Percentiles rank a stretch among this genome's conserved stretches.
These are phyloP conservation scores for Craspedostauros australis DNA, from an alignment of 108 stramenopile species.

Conservation along the genomic window DNA sequence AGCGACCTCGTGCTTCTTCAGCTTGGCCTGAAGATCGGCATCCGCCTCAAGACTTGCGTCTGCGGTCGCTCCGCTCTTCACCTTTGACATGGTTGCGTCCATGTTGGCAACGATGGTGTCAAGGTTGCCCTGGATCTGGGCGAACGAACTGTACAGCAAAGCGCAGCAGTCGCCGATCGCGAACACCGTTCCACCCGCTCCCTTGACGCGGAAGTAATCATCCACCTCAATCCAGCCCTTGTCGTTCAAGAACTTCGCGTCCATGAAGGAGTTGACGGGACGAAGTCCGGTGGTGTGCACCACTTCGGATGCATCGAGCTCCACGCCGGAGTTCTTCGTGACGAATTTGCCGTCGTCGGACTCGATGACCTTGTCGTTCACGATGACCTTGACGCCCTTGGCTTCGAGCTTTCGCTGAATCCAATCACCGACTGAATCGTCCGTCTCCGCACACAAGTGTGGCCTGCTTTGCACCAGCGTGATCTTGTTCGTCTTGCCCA, in stretches of 20 bases:
- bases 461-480: conserved; percentile 12
- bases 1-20: conserved; percentile 1
- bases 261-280: conserved; percentile 19
- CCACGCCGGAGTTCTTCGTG: conserved; percentile 3
- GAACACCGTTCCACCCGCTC: conserved; percentile 14
- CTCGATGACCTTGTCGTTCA: conserved; percentile 12
- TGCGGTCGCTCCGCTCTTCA: neutral
- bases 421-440: conserved; percentile 8
- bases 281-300: conserved; percentile 18
- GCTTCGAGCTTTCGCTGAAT: conserved; percentile 8
- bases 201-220: conserved; percentile 21
- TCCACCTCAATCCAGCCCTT: conserved; percentile 23
- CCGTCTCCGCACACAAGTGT: conserved; percentile 8
- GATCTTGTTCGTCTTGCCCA: neutral
- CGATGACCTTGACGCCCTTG: conserved; percentile 17
- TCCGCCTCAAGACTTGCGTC: too few species aligned
- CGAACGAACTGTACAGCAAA: conserved; percentile 16
- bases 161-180: conserved; percentile 27
- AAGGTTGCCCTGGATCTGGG: conserved; percentile 2
- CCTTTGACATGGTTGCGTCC: conserved; percentile 5
- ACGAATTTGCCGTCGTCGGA: conserved; percentile 4
- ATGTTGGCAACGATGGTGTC: conserved; percentile 15
- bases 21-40: conserved; percentile 1
- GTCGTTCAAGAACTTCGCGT: conserved; percentile 7
- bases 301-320: conserved; percentile 13